Evolutionary conservation across 2,329 filamentous ascomycete genomes (phyloP).

Genomic region (Ascochyta pisi): DNA sequence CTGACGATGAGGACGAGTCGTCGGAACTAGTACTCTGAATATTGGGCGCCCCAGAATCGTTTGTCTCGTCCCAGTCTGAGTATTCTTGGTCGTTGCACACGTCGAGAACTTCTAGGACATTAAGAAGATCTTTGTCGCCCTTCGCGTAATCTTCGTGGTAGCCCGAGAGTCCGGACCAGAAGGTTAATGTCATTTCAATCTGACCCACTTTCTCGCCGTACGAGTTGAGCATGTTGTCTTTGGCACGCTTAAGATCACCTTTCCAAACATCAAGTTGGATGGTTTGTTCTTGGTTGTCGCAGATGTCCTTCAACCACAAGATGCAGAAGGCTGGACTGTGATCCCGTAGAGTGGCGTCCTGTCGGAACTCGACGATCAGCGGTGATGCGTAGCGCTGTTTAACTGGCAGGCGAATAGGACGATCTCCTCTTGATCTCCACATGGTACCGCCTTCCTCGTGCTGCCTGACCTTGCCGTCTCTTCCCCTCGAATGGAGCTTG

Average conservation of each 20-base stretch:
- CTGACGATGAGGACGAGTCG: conserved; percentile 35
- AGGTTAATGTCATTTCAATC: conserved; percentile 63
- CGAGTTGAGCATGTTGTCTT: conserved; percentile 54
- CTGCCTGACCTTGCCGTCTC: conserved; percentile 35
- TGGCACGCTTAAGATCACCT: conserved; percentile 65
- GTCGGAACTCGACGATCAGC: conserved; percentile 65
- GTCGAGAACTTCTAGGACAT: conserved; percentile 70
- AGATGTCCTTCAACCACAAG: conserved; percentile 73
- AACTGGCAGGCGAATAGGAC: conserved; percentile 62
- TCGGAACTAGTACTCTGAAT: conserved; percentile 37
- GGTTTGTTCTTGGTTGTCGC: conserved; percentile 69
- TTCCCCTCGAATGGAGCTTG: conserved; percentile 61
- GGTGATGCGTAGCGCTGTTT: conserved; percentile 66
- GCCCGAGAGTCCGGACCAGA: conserved; percentile 67
- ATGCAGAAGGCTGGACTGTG: conserved; percentile 68
- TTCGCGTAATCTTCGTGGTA: conserved; percentile 65
- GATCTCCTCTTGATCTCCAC: conserved; percentile 61
- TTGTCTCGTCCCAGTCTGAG: conserved; percentile 40
- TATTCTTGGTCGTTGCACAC: conserved; percentile 65
- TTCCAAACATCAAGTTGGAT: conserved; percentile 70
- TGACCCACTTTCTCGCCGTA: conserved; percentile 66
- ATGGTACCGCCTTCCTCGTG: conserved; percentile 47
- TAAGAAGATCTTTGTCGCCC: conserved; percentile 61
- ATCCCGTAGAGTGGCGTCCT: conserved; percentile 60
- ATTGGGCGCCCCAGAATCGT: conserved; percentile 17